phyloP scores from a whole-genome alignment of 352 stramenopile genomes.

The Phytophthora fragariae region DNA sequence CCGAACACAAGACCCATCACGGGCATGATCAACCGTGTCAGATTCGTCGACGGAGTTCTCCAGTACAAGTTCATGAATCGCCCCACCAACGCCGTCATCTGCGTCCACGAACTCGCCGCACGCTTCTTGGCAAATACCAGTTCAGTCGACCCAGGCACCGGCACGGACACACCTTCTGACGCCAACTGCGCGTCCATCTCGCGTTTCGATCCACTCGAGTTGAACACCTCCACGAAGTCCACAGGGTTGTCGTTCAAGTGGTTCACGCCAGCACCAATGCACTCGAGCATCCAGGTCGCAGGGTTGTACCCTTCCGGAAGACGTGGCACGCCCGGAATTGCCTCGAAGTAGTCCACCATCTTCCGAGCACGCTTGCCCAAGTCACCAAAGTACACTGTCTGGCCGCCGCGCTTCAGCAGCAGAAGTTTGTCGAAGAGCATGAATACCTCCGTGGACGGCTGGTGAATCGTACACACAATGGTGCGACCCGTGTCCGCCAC shows the following conservation, averaged over 20 bases:
- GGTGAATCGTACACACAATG: conserved; percentile 92
- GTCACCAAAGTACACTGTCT: conserved; percentile 85
- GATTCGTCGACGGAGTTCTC: conserved; percentile 27
- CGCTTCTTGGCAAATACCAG: conserved; percentile 48
- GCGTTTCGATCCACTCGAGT: conserved; percentile 33
- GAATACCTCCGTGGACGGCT: conserved; percentile 88
- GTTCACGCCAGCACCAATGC: conserved; percentile 69
- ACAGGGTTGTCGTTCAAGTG: conserved; percentile 19
- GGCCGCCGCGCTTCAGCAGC: conserved; percentile 85
- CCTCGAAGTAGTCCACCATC: conserved; percentile 70
- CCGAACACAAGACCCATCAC: conserved; percentile 21
- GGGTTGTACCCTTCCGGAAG: conserved; percentile 81
- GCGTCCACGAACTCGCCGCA: conserved; percentile 32
- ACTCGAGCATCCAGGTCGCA: conserved; percentile 89
- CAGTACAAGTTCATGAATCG: conserved; percentile 42
- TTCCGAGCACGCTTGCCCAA: conserved; percentile 60
- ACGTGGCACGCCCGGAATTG: conserved; percentile 59
- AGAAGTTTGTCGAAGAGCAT: conserved; percentile 85
- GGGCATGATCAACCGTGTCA: conserved; percentile 16
- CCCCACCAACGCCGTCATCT: conserved; percentile 42
- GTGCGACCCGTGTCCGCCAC: conserved; percentile 71
- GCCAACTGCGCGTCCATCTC: conserved; percentile 34
- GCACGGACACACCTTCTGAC: conserved; percentile 36
- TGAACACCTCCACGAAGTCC: conserved; percentile 39
- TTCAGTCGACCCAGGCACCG: conserved; percentile 16